These are phyloP conservation scores for Calonectria hongkongensis DNA, from an alignment of 2,329 filamentous ascomycete genomes.

Conservation along the genomic window DNA sequence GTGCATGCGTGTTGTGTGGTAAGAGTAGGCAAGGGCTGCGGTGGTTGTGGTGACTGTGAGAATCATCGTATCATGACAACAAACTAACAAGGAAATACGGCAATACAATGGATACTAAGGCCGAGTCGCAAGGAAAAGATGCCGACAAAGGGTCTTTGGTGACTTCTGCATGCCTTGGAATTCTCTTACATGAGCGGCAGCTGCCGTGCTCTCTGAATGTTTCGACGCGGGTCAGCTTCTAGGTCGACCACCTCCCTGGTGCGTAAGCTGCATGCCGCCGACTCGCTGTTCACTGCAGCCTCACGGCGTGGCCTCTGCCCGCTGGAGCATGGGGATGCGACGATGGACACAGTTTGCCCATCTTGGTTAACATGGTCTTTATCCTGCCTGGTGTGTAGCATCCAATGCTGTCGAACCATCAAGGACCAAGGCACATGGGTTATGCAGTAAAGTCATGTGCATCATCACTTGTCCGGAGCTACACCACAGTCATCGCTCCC, in stretches of 20 bases:
- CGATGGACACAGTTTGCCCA: conserved; percentile 33
- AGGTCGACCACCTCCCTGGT: neutral
- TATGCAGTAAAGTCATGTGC: conserved; percentile 30
- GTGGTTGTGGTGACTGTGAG: conserved; percentile 29
- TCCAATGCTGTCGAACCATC: conserved; percentile 30
- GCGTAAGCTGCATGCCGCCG: conserved; percentile 37
- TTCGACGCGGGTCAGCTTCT: conserved; percentile 33
- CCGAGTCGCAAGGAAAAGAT: neutral
- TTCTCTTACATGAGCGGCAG: conserved; percentile 13
- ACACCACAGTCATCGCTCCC: conserved; percentile 17
- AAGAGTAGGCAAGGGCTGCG: conserved; percentile 20
- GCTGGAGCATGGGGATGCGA: conserved; percentile 22
- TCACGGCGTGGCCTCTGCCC: conserved; percentile 25
- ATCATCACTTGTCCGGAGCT: conserved; percentile 32
- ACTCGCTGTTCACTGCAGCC: conserved; percentile 34
- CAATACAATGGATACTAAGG: neutral
- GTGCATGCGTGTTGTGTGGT: conserved; percentile 37
- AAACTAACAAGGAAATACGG: conserved; percentile 10
- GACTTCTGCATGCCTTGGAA: neutral
- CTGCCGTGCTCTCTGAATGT: conserved; percentile 21
- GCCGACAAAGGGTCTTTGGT: neutral
- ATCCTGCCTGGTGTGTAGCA: neutral
- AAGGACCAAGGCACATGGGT: conserved; percentile 14
- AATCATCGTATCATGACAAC: conserved; percentile 31
- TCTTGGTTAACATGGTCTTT: conserved; percentile 21